These are phyloP conservation scores for Verbena officinalis DNA, from an alignment of 257 asterid genomes.

Conservation along the genomic window DNA sequence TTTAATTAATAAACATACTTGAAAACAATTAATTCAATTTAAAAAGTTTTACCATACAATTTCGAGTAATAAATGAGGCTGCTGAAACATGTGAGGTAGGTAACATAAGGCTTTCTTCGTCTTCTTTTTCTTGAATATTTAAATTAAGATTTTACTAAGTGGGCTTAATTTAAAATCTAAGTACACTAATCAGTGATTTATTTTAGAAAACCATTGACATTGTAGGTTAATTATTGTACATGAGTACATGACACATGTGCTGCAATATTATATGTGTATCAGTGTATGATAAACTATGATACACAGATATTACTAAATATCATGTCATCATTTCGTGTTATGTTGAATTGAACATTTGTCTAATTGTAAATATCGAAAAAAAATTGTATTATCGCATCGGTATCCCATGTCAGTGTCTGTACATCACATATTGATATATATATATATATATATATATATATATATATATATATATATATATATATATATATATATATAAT, in stretches of 20 bases:
- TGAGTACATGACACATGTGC: background rate
- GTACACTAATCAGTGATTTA: background rate
- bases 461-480: no score
- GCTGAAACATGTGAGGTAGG: conserved; percentile 2
- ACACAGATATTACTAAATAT: no score
- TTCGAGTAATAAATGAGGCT: background rate
- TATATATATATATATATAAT: no score
- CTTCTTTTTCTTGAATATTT: background rate
- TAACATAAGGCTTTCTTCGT: background rate
- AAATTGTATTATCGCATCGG: no score
- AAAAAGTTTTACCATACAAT: background rate
- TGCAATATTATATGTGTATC: no score
- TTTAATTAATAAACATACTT: background rate
- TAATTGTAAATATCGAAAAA: no score
- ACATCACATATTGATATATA: no score
- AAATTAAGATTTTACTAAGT: background rate
- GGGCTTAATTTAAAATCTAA: background rate
- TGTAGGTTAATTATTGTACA: background rate
- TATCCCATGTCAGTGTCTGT: no score
- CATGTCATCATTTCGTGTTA: no score
- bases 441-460: no score
- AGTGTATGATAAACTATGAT: no score
- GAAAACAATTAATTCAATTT: background rate
- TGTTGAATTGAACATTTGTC: no score
- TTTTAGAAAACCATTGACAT: conserved; percentile 2